Base-by-base conservation (phyloP, 2,329 filamentous ascomycete genomes). In the Immersiporthe knoxdaviesiana region DNA sequence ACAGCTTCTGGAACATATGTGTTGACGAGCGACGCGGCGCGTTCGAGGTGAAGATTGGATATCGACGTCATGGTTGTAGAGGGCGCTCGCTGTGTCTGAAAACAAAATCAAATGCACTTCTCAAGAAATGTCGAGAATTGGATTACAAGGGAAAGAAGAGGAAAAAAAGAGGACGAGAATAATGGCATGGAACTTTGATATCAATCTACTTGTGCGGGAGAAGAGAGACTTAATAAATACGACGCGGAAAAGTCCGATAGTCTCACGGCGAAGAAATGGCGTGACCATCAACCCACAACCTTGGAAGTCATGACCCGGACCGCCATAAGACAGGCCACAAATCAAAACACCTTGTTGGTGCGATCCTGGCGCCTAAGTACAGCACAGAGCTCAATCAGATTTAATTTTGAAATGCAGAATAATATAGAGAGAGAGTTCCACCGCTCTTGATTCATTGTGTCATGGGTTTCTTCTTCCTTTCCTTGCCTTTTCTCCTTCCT, bases 1-100 rank as follows among this genome's bases (percentile, higher is more conserved):
- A 70, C 18, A 2, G 65, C 35, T 24, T 70, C 68, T 3, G 65
- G 68, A 30, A 68, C 65, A 27, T 70, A 70, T 24, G 27, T 56
- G 7, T 62, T 54, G 65, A 65, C 8, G 5, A 70, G 68, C 24
- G 63, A 60, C 30, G 64, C 11, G 7, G 65, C 65, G 30, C 59
- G 65, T 30, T 70, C 68, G 10, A 70, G 54, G 41, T 70, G 61
- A 7, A 64, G 54, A 47, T 65, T 68, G 18, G 61, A 21, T 24
- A 47, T 27, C 16, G 39, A 30, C 10, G 61, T 32, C 41, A 32
- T 44, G n/a, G 30, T 27, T 44, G 35, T 35, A 14, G 37, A 50
- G 24, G 18, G 24, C 61, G 39, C 37, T n/a, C n/a, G n/a, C n/a
- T n/a, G n/a, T n/a, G n/a, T n/a, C 35, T 21, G 12, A 8, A 61